Base-by-base conservation (phyloP, 2,329 filamentous ascomycete species). In the Colletotrichum euphorbiae region DNA sequence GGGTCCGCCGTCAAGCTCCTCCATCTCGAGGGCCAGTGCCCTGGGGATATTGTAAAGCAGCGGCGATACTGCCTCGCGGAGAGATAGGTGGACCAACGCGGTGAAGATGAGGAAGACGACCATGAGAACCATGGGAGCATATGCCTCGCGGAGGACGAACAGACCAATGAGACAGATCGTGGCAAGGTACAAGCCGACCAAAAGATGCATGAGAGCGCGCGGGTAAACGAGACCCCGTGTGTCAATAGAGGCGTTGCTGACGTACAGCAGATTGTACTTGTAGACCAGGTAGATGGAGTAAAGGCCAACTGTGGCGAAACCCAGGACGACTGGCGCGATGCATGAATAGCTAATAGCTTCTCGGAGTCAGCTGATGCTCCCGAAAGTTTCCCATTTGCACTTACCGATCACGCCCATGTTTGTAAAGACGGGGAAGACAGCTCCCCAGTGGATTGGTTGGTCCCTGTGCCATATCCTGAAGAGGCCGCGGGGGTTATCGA, bases 201-300 rank as follows among this genome's bases (percentile, higher is more conserved):
- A 89, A 54, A 97, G 88, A 67, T 98, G 94, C 77, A 97, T 91
- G 58, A 98, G 83, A 1, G 93, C 94, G n/a, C 91, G 91, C 1
- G 93, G 91, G 76, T 97, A 98, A 73, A 93, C 90, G 13, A 95
- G 87, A 15, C 95, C 94, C 75, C 97, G 93, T 42, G 93, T 97
- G 76, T 98, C 94, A 74, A 97, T 90, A 67, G 88, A 82, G 8
- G 92, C 89, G 76, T 97, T 92, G 57, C 90, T 91, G 40, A 97
- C 93, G 78, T 93, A 98, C 56, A 98, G 85, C 62, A 98, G 80
- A 76, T 97, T 97, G 84, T 98, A 97, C 17, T 92, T 89, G 84
- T 93, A 97, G 54, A 94, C 92, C 59, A 95, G 82, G 77, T 97
- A 97, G 79, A 97, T 94, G 46, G 96, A 82, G 21, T 85, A 88